Evolutionary conservation across 768 basidiomycete genomes (phyloP), one percentile per base, ranked within the genome.

Genomic region (Rhizopogon roseolus): DNA sequence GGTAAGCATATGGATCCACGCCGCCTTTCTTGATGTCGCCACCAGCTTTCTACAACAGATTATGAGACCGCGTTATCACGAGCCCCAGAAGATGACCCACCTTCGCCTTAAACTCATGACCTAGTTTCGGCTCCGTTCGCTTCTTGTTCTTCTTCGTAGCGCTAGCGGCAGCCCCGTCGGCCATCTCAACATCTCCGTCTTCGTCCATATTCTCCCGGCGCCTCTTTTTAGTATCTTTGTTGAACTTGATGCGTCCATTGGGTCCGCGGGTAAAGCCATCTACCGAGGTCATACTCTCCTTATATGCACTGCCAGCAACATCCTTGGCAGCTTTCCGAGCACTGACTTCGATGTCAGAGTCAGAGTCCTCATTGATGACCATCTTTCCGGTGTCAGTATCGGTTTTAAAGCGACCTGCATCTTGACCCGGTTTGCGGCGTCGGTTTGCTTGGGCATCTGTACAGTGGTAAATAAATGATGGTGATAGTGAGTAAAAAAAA

Each of bases 211-310:
- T 81, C 49, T 84, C 85, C 48, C 88, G 80, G 55, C 93, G 73
- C 54, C 93, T 84, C 69, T 96, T 94, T 71, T 95, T 98, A 37
- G 93, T 98, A 64, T 96, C 88, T 68, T 97, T 98, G 76, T 97
- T 92, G 73, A 98, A 98, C 69, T 93, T 95, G 66, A 98, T 71
- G 51, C 82, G 84, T 5, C 97, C 97, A 57, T 82, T 84, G 1
- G 84, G 75, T 22, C 92, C 90, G 28, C 95, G 84, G 3, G 81
- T 88, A 73, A 93, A 93, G 19, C 95, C 96, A 67, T 98, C 96
- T 22, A 84, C 85, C 6, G 92, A 93, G 8, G 85, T 85, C 54
- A 96, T 64, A 46, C 77, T 82, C 70, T 97, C 92, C 55, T 78
- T 82, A 70, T 97, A 98, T 1, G 93, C 96, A 7, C 74, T 77